Percentiles rank a stretch among this genome's conserved stretches.
phyloP scores from a whole-genome alignment of 306 rosid genomes.

The Sindora glabra region DNA sequence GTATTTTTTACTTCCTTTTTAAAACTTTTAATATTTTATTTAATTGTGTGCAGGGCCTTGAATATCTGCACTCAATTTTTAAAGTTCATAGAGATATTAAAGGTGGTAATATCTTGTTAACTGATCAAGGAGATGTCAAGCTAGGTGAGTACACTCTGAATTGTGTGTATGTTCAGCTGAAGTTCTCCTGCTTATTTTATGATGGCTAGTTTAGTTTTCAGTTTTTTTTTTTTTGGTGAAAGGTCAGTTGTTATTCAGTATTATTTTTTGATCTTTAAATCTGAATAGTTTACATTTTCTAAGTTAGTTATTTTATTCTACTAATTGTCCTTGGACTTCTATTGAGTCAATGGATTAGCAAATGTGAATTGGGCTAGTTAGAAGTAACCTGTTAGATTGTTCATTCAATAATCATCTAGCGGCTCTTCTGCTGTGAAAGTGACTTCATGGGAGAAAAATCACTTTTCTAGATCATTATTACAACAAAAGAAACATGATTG shows the following conservation, averaged over 20 bases:
- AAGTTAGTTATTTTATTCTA: background rate
- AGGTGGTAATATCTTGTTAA: constrained; percentile 94
- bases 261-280: too few relatives aligned
- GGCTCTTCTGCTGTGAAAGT: constrained; percentile 1
- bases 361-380: background rate
- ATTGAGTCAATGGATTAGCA: background rate
- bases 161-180: background rate
- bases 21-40: background rate
- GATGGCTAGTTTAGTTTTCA: background rate
- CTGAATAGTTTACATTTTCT: background rate
- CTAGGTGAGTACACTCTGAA: constrained; percentile 61
- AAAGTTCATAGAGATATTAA: constrained; percentile 98
- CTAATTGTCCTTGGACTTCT: constrained; percentile 2
- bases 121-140: constrained; percentile 99
- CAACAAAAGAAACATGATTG: background rate
- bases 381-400: background rate
- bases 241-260: too few relatives aligned
- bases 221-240: background rate
- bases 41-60: constrained; percentile 64
- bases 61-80: constrained; percentile 90
- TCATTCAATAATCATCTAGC: background rate
- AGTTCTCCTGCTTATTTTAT: background rate
- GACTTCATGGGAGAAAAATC: background rate
- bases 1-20: background rate
- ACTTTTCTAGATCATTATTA: background rate